Base-by-base conservation (phyloP, 179 eudicot species). In the Heliamphora pulchella region DNA sequence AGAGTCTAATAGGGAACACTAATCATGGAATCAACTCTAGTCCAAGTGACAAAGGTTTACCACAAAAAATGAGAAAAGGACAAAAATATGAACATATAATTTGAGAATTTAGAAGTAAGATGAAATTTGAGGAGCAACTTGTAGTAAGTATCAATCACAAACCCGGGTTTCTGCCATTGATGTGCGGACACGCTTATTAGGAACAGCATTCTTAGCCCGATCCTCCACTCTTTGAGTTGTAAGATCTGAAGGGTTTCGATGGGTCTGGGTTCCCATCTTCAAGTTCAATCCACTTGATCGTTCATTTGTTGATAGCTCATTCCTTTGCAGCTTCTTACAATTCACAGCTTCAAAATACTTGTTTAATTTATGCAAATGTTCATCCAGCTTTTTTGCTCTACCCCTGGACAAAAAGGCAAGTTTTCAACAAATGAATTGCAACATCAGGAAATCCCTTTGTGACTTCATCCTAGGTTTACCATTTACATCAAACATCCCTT, bases 131-230 rank as follows among this genome's bases (percentile, higher is more conserved):
- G 1, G 78, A 73, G n/a, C 5, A 68, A 78, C 53, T 66, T 18
- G 14, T 44, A 73, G 18, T 55, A 68, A 1, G 70, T 54, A 67
- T 73, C 4, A 43, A 47, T 51, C 72, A 87, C 94, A 79, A 81
- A 94, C 98, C 98, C 90, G 94, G 80, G 87, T 69, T 80, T 94
- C 97, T 75, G 91, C 91, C 76, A 93, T 81, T 73, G 97, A 92
- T 73, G 98, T 91, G 72, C 98, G 93, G 54, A 87, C 87, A 71
- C 98, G 97, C 88, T 90, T 95, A 86, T 91, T 93, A 44, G 81
- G 91, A 85, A 78, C 86, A 80, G 59, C 79, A 82, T 80, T 91
- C 89, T 89, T 95, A 82, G 89, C 81, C 87, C 92, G 87, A 22
- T 91, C 98, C 76, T 91, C 97, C 78, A 87, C 74, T 78, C 86